Evolutionary conservation across 306 rosid genomes (phyloP), one percentile per base, ranked within the genome.

Genomic region (Argentina anserina): DNA sequence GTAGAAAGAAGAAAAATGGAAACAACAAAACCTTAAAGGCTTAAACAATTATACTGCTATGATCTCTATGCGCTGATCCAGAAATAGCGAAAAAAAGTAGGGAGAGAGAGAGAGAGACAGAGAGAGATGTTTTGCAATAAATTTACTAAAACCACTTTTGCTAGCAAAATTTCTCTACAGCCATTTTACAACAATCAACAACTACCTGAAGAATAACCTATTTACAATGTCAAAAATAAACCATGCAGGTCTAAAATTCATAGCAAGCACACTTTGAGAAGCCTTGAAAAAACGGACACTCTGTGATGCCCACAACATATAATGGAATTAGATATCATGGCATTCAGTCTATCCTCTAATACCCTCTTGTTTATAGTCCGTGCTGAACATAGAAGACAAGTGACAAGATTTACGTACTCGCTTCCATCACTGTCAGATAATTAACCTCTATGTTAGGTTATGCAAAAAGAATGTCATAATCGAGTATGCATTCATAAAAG

Each of bases 231-330:
- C 47, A 39, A 79, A 75, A 56, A 59, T 43, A 45, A 50, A 62
- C 25, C 75, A 34, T 36, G 37, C 23, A 62, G 17, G 62, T 20
- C 52, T 37, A 31, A 34, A 65, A 67, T 31, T 64, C n/a, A 46
- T 25, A n/a, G 36, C 33, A 42, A 73, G 83, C 81, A n/a, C n/a
- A 78, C 58, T 73, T 50, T 63, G 63, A 80, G 76, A 81, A 76
- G 88, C 81, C 87, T 85, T 85, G 84, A 75, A 87, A 88, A 90
- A 91, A 84, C 74, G 80, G 89, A 81, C 97, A 84, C 71, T 82
- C 81, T 77, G 73, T 72, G 58, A 53, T 60, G 80, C 81, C 79
- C 78, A 69, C 37, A 70, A 28, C 67, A 18, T 33, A 3, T 53
- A 79, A 81, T 77, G 79, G 70, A 63, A 74, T 21, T 49, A 42